Evolutionary conservation across 768 basidiomycete species (phyloP).

Genomic region (Holtermanniella nyarrowii): DNA sequence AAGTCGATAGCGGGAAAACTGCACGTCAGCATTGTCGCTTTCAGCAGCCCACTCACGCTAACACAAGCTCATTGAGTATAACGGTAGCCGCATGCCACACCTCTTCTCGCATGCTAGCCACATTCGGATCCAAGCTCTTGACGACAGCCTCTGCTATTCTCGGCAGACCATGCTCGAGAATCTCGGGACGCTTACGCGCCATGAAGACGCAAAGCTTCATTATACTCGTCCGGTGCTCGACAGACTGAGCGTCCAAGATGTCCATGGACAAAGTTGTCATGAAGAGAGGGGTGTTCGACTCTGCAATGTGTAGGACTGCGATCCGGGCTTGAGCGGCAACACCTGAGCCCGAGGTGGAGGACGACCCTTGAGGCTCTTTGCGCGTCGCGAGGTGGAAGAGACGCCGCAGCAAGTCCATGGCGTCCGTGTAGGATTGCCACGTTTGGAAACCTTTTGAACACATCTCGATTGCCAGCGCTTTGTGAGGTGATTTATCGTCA

Average conservation of each 20-base stretch:
- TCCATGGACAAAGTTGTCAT: conserved; percentile 90
- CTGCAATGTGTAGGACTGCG: conserved; percentile 76
- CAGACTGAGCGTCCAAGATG: conserved; percentile 58
- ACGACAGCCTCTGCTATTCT: conserved; percentile 88
- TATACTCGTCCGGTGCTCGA: conserved; percentile 66
- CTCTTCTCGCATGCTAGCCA: conserved; percentile 60
- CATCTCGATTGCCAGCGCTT: conserved; percentile 72
- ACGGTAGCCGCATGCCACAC: conserved; percentile 86
- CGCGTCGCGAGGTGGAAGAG: conserved; percentile 68
- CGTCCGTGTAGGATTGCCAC: conserved; percentile 89
- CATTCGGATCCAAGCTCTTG: conserved; percentile 86
- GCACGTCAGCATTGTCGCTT: neutral
- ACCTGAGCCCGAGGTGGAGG: conserved; percentile 47
- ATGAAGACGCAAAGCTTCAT: conserved; percentile 89
- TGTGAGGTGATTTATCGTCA: conserved; percentile 52
- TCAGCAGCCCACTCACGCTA: conserved; percentile 52
- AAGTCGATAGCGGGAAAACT: conserved; percentile 94
- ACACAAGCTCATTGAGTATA: conserved; percentile 87
- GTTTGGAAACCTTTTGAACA: conserved; percentile 83
- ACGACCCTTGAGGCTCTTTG: conserved; percentile 15
- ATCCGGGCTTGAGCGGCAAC: conserved; percentile 65
- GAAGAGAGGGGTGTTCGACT: conserved; percentile 72
- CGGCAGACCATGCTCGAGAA: conserved; percentile 73
- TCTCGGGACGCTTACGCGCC: conserved; percentile 82
- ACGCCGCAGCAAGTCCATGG: conserved; percentile 73